Evolutionary conservation across 2,329 filamentous ascomycete species (phyloP), one percentile per base, ranked within the genome.

Genomic region (Grosmannia clavigera): DNA sequence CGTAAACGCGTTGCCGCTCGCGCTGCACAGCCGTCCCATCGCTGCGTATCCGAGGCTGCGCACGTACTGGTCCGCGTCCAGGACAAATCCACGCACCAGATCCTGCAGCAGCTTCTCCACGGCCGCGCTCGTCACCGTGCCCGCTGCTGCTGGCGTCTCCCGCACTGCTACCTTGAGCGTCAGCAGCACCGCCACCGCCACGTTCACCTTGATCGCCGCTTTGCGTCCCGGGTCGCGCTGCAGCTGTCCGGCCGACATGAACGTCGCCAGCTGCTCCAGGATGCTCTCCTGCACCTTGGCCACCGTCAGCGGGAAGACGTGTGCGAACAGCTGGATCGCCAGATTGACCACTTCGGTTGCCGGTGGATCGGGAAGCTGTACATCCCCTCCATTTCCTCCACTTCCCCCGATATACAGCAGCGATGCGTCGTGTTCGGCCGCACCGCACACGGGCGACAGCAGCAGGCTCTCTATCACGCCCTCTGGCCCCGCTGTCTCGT

Each of bases 251-350:
- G 91, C 88, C 0, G 90, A 87, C n/a, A 94, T 78, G 68, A 95
- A 95, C 0, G 90, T 94, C 19, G 89, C 87, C 55, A 97, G 86
- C 69, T 99, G 94, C 71, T 99, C 94, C 11, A 99, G 76, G 55
- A 95, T 90, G 68, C 92, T 96, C 71, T 99, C 94, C 68, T 99
- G 94, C 3, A 99, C 89, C 68, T 92, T 96, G 4, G 90, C 81
- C 0, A 89, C 87, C 54, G 95, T 95, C 11, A 96, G 77, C 3
- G 94, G 92, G 61, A 99, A 85, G 48, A 90, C 88, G 58, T 95
- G 89, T 2, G 92, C 90, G 70, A 99, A 99, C 0, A 97, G 77
- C 63, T 94, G 87, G 60, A 99, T 95, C 0, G 94, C 92, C 68
- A 92, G 85, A 69, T 99, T 96, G 62, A 97, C 89, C 31, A 96